A percentile compares a stretch with the other conserved stretches of the same genome.
Conservation (phyloP, 805 yeast genomes). For the Kluyveromyces aestuarii region DNA sequence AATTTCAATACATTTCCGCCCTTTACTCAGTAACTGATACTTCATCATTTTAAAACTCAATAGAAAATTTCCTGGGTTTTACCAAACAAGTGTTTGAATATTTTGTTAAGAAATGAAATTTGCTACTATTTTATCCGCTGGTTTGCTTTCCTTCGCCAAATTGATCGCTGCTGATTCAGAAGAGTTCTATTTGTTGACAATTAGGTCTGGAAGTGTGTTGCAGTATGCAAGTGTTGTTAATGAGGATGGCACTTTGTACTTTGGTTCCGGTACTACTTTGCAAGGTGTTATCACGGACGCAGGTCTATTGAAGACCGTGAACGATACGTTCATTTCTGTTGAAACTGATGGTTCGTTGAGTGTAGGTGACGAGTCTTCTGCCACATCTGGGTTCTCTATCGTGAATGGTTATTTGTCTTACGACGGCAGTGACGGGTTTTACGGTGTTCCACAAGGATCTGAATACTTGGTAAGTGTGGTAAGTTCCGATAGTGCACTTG, state of each 20-base stretch:
- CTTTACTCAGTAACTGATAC: no score
- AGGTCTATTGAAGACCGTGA: conserved; percentile 25
- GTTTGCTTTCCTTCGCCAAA: conserved; percentile 21
- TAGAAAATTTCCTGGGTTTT: no score
- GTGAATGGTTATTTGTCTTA: conserved; percentile 30
- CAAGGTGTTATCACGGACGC: conserved; percentile 24
- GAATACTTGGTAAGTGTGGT: conserved; percentile 20
- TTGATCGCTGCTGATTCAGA: conserved; percentile 29
- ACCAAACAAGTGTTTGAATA: no score
- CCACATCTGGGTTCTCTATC: conserved; percentile 32
- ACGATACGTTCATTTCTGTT: conserved; percentile 25
- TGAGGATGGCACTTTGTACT: conserved; percentile 12
- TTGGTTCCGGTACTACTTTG: conserved; percentile 11
- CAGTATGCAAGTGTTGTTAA: conserved; percentile 24
- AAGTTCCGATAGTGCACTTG: conserved; percentile 17
- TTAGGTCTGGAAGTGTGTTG: conserved; percentile 30
- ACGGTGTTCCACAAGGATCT: conserved; percentile 29
- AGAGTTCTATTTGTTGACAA: conserved; percentile 27
- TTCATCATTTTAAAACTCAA: no score
- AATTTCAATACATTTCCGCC: no score
- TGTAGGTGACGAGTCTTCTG: conserved; percentile 18
- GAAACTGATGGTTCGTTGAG: conserved; percentile 15
- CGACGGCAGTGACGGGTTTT: conserved; percentile 29
- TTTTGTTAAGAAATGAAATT: conserved; percentile 14
- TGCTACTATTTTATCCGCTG: conserved; percentile 16